Evolutionary conservation across 805 yeast species (phyloP).

Genomic region (Cyberlindnera galapagoensis): DNA sequence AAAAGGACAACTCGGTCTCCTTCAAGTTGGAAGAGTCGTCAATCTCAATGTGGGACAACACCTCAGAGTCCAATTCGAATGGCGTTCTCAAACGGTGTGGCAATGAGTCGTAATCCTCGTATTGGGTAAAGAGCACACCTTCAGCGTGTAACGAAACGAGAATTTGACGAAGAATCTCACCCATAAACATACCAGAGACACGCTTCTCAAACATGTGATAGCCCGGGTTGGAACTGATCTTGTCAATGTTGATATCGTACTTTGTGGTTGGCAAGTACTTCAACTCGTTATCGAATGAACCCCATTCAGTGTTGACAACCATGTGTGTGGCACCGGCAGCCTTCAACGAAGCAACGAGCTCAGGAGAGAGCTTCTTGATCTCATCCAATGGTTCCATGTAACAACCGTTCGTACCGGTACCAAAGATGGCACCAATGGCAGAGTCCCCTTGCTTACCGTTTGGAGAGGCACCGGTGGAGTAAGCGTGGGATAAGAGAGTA

Average conservation of each 20-base stretch:
- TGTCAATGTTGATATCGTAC: slow-evolving; percentile 70
- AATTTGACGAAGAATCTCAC: slow-evolving; percentile 77
- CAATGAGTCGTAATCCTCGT: slow-evolving; percentile 30
- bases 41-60: slow-evolving; percentile 78
- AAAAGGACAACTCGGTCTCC: slow-evolving; percentile 62
- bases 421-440: slow-evolving; percentile 84
- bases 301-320: slow-evolving; percentile 98
- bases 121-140: slow-evolving; percentile 54
- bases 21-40: slow-evolving; percentile 72
- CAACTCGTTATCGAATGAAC: slow-evolving; percentile 86
- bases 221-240: slow-evolving; percentile 71
- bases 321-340: slow-evolving; percentile 51
- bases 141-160: slow-evolving; percentile 60
- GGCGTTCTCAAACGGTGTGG: slow-evolving; percentile 66
- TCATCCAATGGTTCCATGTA: slow-evolving; percentile 72
- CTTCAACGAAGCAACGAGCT: slow-evolving; percentile 29
- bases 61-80: slow-evolving; percentile 75
- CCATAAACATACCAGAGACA: slow-evolving; percentile 87
- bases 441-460: slow-evolving; percentile 65
- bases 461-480: slow-evolving; percentile 51
- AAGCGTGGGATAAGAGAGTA: slow-evolving; percentile 82
- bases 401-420: slow-evolving; percentile 98
- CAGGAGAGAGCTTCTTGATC: slow-evolving; percentile 65
- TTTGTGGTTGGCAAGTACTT: slow-evolving; percentile 69
- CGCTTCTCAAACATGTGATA: slow-evolving; percentile 91